Base-by-base conservation (phyloP, 1,284 basidiomycete species). In the Porphyrellus sp. region DNA sequence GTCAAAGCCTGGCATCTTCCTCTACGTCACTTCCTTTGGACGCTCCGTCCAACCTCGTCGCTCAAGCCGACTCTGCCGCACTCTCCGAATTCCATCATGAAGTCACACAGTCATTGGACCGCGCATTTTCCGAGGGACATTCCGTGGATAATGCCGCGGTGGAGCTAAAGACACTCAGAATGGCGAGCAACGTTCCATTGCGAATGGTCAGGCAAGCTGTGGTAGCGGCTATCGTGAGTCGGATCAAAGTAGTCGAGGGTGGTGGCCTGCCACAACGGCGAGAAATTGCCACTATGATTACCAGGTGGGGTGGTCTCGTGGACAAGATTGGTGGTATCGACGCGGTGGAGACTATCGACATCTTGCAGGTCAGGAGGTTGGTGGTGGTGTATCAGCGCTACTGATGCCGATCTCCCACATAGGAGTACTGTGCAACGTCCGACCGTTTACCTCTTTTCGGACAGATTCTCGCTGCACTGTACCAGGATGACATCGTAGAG, bases 91-190 rank as follows among this genome's bases (percentile, higher is more conserved):
- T 96, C 74, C 76, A 72, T 42, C 73, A 73, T 28, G 93, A 96
- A 69, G 91, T 91, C 44, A 74, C 70, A 16, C 86, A 86, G 57
- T 93, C 91, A 16, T 78, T 96, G 45, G 89, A 91, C 53, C 87
- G 93, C 52, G 93, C 93, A 21, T 94, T 94, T 68, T 77, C 83
- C n/a, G 93, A 96, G 70, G 85, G 81, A 2, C 93, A 96, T 72
- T 89, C 88, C 5, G 83, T 94, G 47, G 93, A 95, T 63, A 93
- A 96, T 71, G 92, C 93, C 1, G 80, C 91, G 0, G 91, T 96
- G 60, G 93, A 96, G 67, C 80, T 96, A 60, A 96, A 95, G 76
- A 96, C 93, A 46, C 79, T 96, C 49, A 85, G 93, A 42, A 96
- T 96, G 93, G 91, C 93, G 38, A 89, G 85, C 59, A 96, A 96